Evolutionary conservation across 23 red algal species (phyloP).

Genomic region (Gracilaria vermiculophylla): DNA sequence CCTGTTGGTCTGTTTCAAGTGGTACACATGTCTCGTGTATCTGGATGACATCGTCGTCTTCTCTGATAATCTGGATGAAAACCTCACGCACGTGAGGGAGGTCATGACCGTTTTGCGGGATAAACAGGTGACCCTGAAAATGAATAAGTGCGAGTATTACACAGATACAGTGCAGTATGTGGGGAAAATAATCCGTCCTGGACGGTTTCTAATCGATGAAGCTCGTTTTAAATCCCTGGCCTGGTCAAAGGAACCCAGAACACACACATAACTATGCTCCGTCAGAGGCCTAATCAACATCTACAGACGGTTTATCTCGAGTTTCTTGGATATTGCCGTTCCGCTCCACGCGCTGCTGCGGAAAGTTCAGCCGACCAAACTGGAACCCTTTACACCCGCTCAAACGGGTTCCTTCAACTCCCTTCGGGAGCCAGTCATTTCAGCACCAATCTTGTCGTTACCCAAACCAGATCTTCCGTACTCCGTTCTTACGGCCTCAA

Average conservation of each 20-base stretch:
- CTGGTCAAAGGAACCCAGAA: neutral
- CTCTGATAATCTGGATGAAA: slow-evolving; percentile 5
- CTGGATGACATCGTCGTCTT: slow-evolving; percentile 44
- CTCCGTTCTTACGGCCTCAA: neutral
- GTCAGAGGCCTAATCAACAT: slow-evolving; percentile 10
- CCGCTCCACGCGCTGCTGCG: neutral
- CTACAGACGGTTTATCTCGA: slow-evolving; percentile 17
- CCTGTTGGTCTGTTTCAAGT: slow-evolving; percentile 9
- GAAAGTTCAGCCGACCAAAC: neutral
- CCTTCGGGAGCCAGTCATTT: neutral
- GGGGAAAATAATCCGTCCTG: slow-evolving; percentile 19
- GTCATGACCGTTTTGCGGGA: neutral
- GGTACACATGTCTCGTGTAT: slow-evolving; percentile 16
- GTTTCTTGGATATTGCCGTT: neutral
- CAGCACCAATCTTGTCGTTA: neutral
- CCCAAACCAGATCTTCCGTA: neutral
- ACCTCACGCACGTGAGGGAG: slow-evolving; percentile 8
- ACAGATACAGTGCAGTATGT: slow-evolving; percentile 23
- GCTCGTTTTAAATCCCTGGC: neutral
- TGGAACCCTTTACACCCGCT: neutral
- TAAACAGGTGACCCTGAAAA: slow-evolving; percentile 21
- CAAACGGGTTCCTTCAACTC: neutral
- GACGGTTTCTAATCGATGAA: neutral
- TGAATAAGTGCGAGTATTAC: slow-evolving; percentile 39
- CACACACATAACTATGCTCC: slow-evolving; percentile 6